These are phyloP conservation scores for Salix suchowensis DNA, from an alignment of 345 rosid genomes.

Conservation along the genomic window DNA sequence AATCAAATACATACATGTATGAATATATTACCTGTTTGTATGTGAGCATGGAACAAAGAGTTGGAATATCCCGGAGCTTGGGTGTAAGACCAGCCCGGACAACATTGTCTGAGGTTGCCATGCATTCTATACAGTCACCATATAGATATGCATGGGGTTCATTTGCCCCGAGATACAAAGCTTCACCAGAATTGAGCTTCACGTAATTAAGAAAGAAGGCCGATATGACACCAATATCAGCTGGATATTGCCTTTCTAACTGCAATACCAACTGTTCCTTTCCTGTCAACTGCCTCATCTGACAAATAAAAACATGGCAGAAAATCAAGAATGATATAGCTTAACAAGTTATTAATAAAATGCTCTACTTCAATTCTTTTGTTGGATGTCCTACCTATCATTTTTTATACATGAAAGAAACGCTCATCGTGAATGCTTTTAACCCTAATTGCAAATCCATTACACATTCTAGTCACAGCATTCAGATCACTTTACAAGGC, in stretches of 20 bases:
- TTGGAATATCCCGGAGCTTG: constrained; percentile 71
- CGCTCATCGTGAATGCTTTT: neutral
- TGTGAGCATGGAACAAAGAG: constrained; percentile 95
- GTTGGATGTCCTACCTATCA: neutral
- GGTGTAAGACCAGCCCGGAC: constrained; percentile 99
- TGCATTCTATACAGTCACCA: constrained; percentile 93
- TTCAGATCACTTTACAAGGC: neutral
- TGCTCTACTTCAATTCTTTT: neutral
- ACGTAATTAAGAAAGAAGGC: constrained; percentile 85
- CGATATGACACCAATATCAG: constrained; percentile 79
- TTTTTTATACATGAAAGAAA: neutral
- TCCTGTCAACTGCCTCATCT: constrained; percentile 76
- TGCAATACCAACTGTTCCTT: constrained; percentile 78
- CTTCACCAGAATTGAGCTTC: constrained; percentile 92
- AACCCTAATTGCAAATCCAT: neutral
- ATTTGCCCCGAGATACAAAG: constrained; percentile 87
- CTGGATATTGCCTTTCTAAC: constrained; percentile 83
- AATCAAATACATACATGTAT: neutral
- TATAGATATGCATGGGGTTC: constrained; percentile 90
- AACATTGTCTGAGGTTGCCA: constrained; percentile 99
- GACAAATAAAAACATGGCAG: constrained; percentile 5
- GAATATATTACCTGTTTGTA: constrained; percentile 66
- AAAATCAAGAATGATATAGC: neutral
- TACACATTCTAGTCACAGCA: neutral
- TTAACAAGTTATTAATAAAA: neutral